A percentile compares a stretch with the other conserved stretches of the same genome.
Evolutionary conservation across 495 filamentous ascomycete genomes (phyloP).

Genomic region (Oidiodendron maius): DNA sequence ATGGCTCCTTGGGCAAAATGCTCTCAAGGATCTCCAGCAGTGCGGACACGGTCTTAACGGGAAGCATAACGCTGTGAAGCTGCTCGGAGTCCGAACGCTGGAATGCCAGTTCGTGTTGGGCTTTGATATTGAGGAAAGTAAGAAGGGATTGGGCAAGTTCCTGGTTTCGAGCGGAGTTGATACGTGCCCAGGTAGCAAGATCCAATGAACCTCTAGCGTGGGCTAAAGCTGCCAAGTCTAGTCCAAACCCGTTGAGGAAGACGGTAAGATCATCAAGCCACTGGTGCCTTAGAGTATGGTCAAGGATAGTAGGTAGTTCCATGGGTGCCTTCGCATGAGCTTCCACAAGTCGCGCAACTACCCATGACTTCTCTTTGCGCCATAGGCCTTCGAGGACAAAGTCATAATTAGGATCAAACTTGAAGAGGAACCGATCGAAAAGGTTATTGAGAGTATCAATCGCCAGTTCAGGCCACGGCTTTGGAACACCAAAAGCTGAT

Average conservation of each 20-base stretch:
- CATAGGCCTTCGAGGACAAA: slow-evolving; percentile 86
- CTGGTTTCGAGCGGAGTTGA: slow-evolving; percentile 50
- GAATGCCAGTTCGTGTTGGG: slow-evolving; percentile 68
- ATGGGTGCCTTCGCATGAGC: slow-evolving; percentile 70
- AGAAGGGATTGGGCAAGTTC: slow-evolving; percentile 59
- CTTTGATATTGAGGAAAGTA: slow-evolving; percentile 76
- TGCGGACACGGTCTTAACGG: slow-evolving; percentile 64
- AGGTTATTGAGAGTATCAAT: slow-evolving; percentile 46
- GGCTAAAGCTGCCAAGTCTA: slow-evolving; percentile 85
- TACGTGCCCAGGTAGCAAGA: slow-evolving; percentile 73
- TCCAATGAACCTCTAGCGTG: slow-evolving; percentile 77
- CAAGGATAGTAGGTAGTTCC: slow-evolving; percentile 72
- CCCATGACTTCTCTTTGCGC: slow-evolving; percentile 80
- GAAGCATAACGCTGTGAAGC: slow-evolving; percentile 51
- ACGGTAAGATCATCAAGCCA: slow-evolving; percentile 79
- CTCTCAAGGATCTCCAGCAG: slow-evolving; percentile 76
- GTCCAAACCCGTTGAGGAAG: slow-evolving; percentile 70
- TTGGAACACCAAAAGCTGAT: slow-evolving; percentile 61
- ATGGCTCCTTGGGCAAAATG: slow-evolving; percentile 38
- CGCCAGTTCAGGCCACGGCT: slow-evolving; percentile 50
- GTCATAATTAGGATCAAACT: slow-evolving; percentile 52
- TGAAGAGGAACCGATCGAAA: slow-evolving; percentile 44
- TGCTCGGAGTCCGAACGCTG: slow-evolving; percentile 56
- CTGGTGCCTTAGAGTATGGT: slow-evolving; percentile 66
- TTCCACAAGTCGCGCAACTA: slow-evolving; percentile 70